Percentiles rank a stretch among this genome's conserved stretches.
Evolutionary conservation across 1,284 basidiomycete genomes (phyloP).

Genomic region (Fomitopsis pinicola): DNA sequence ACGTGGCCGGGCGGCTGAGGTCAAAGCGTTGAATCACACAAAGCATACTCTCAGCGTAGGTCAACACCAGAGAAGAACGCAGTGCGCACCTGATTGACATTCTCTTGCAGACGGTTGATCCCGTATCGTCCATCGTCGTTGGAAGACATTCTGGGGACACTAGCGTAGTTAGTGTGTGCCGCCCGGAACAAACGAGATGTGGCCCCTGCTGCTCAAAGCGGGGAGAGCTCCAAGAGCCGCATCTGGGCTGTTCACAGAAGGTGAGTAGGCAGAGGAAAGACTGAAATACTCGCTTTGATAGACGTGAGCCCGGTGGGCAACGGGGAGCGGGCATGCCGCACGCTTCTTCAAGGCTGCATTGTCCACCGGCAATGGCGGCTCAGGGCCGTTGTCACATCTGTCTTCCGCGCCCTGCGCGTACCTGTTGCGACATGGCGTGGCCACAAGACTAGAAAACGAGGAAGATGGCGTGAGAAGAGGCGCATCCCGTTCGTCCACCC

Average conservation of each 20-base stretch:
- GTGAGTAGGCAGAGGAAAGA: background rate
- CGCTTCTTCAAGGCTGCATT: background rate
- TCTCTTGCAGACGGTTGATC: background rate
- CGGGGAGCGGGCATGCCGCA: background rate
- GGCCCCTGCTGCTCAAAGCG: background rate
- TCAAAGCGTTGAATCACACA: background rate
- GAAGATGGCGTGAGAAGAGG: background rate
- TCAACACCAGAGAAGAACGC: background rate
- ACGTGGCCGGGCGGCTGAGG: background rate
- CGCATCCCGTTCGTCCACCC: background rate
- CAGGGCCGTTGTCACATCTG: background rate
- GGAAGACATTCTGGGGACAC: background rate
- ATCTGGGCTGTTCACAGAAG: background rate
- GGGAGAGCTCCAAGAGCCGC: background rate
- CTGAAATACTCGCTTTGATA: background rate
- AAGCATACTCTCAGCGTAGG: background rate
- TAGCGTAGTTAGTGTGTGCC: background rate
- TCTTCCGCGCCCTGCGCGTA: background rate
- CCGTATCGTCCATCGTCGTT: background rate
- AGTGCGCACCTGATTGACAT: background rate
- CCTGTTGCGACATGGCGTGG: background rate
- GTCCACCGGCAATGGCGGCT: constrained; percentile 1
- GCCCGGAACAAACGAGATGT: background rate
- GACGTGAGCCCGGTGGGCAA: background rate
- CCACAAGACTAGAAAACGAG: background rate